Base-by-base conservation (phyloP, 192 early-diverging fungal genomes). In the Coemansia sp. region DNA sequence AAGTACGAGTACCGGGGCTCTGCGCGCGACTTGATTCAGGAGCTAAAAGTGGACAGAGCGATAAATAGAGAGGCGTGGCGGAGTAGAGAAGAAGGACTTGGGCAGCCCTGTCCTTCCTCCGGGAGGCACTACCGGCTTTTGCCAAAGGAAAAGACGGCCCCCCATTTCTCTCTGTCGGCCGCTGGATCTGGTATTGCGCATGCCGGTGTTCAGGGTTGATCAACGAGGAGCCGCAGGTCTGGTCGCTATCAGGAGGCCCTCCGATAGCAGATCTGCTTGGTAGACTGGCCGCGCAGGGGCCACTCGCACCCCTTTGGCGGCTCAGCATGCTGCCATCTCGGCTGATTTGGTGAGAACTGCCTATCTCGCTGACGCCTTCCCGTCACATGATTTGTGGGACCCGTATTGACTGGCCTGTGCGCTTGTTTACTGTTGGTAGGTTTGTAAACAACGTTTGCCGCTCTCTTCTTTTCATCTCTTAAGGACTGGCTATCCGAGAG, bases 41-140 rank as follows among this genome's bases (percentile, higher is more conserved):
- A 35, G 32, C 27, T 14, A 15, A 54, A 31, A 54, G 17, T 17
- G 14, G 27, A 31, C 6, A n/a, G 29, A 20, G 22, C 17, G 22
- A 17, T 11, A 9, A 54, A 31, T 35, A 35, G 32, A 35, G 32
- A 24, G 51, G 29, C n/a, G 51, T 32, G 51, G 51, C 51, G 27
- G 27, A 54, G 51, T 54, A 54, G 27, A 54, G 51, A 31, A 31
- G 51, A 54, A n/a, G n/a, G n/a, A n/a, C n/a, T n/a, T n/a, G n/a
- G n/a, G n/a, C n/a, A n/a, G n/a, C 6, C 27, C 4, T 22, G 17
- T 54, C 14, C 15, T 31, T 35, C 32, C 32, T 35, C n/a, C 32
- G 32, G 32, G 29, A 54, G 17, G 27, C 27, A n/a, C 14, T 17
- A 54, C 22, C 24, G 47, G 47, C 24, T 25, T 27, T 51, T 51